Conservation (phyloP, 1,284 basidiomycete species). For the Farysia itapuensis region DNA sequence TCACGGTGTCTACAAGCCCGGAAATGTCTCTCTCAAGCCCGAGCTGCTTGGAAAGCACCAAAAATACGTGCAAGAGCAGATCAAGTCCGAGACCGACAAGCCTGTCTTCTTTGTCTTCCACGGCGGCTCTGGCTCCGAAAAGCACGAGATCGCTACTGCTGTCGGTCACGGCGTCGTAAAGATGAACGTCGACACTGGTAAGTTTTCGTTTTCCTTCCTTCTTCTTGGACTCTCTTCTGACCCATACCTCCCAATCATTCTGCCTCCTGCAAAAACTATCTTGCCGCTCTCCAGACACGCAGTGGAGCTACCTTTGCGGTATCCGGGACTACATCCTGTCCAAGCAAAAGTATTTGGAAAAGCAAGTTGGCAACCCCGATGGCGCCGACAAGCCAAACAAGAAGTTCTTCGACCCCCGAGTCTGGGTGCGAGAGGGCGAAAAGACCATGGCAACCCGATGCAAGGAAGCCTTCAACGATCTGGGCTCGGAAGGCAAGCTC, state of each 20-base stretch:
- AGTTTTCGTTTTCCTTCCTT: neutral
- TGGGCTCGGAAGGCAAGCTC: constrained; percentile 65
- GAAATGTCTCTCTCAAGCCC: constrained; percentile 79
- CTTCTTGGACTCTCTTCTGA: neutral
- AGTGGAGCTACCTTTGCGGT: constrained; percentile 87
- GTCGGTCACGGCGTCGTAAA: constrained; percentile 76
- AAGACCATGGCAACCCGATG: constrained; percentile 86
- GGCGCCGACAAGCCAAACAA: constrained; percentile 59
- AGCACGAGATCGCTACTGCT: constrained; percentile 92
- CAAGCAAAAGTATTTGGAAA: constrained; percentile 59
- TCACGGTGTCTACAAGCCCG: constrained; percentile 65
- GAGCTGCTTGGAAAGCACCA: constrained; percentile 93
- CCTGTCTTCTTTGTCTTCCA: constrained; percentile 97
- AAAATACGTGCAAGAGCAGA: constrained; percentile 72
- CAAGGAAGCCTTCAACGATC: constrained; percentile 86
- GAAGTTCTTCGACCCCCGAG: constrained; percentile 66
- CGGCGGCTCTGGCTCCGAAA: constrained; percentile 95
- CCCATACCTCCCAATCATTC: neutral
- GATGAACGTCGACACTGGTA: constrained; percentile 61
- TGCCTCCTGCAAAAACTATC: no score
- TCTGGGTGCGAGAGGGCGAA: constrained; percentile 98
- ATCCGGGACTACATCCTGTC: constrained; percentile 65
- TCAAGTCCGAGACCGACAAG: constrained; percentile 66
- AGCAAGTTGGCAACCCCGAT: constrained; percentile 59
- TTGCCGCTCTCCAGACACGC: no score